These are phyloP conservation scores for Colletotrichum cordylinicola DNA, from an alignment of 2,329 filamentous ascomycete species.

Conservation along the genomic window DNA sequence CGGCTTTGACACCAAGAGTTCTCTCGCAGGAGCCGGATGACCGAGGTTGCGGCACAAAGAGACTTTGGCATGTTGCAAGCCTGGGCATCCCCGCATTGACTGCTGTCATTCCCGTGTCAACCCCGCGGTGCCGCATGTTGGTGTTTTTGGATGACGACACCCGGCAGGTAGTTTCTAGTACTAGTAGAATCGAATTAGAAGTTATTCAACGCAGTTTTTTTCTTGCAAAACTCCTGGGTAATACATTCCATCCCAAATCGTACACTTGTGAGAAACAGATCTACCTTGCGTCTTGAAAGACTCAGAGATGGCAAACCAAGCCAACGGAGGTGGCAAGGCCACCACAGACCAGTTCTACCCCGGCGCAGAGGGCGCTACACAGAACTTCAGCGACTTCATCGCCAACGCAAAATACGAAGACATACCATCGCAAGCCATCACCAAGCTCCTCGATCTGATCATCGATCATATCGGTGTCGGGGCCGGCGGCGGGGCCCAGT, in stretches of 20 bases:
- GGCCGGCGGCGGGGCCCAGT: conserved; percentile 25
- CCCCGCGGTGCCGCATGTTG: not conserved
- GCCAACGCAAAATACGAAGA: not conserved
- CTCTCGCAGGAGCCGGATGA: not conserved
- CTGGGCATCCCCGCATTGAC: not conserved
- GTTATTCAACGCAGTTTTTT: not conserved
- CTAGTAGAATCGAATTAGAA: not conserved
- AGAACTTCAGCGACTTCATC: not conserved
- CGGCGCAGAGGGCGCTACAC: not conserved
- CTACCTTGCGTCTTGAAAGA: not conserved
- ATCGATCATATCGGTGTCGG: conserved; percentile 29
- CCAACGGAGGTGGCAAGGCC: not conserved
- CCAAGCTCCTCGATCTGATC: conserved; percentile 29
- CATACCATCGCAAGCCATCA: not conserved
- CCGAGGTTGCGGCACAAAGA: not conserved
- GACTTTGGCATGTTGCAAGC: not conserved
- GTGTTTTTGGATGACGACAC: not conserved
- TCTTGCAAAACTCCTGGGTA: not conserved
- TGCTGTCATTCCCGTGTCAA: not conserved
- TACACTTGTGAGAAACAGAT: not conserved
- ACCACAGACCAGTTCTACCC: not conserved
- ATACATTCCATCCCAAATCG: not conserved
- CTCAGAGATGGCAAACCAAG: not conserved
- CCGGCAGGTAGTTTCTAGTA: not conserved
- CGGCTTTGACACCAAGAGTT: not conserved